phyloP scores from a whole-genome alignment of 129 eudicot species.

The Artemisia annua region DNA sequence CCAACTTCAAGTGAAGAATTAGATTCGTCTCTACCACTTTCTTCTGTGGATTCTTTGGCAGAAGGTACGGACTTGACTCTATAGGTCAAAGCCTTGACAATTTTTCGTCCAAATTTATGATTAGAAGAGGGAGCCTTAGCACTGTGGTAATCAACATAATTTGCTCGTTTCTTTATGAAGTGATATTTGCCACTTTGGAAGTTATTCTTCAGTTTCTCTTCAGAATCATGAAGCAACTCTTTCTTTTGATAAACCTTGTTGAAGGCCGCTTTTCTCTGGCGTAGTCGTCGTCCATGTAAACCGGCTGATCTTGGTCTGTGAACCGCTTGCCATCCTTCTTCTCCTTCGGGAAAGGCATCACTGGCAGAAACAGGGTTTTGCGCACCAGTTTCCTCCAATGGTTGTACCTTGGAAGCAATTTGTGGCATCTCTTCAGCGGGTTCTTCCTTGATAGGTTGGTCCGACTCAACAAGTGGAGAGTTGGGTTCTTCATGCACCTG shows the following conservation, averaged over 20 bases:
- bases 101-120: conserved; percentile 72
- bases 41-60: conserved; percentile 35
- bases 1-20: conserved; percentile 41
- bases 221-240: conserved; percentile 57
- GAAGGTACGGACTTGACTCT: conserved; percentile 85
- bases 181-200: conserved; percentile 57
- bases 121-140: conserved; percentile 59
- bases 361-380: conserved; percentile 38
- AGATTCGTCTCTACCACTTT: conserved; percentile 44
- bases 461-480: conserved; percentile 34
- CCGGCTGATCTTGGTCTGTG: conserved; percentile 87
- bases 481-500: conserved; percentile 30
- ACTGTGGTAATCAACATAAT: conserved; percentile 64
- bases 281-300: conserved; percentile 56
- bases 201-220: conserved; percentile 58
- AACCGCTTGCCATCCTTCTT: conserved; percentile 97
- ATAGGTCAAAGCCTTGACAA: conserved; percentile 79
- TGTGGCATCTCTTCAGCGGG: conserved; percentile 35
- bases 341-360: conserved; percentile 66
- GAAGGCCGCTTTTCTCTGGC: conserved; percentile 62
- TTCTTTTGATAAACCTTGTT: conserved; percentile 78
- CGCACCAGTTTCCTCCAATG: conserved; percentile 34
- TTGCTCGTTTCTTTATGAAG: conserved; percentile 67
- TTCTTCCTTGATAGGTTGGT: conserved; percentile 39
- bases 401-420: conserved; percentile 28